Base-by-base conservation (phyloP, 1,284 basidiomycete species). In the Ganoderma sinense region DNA sequence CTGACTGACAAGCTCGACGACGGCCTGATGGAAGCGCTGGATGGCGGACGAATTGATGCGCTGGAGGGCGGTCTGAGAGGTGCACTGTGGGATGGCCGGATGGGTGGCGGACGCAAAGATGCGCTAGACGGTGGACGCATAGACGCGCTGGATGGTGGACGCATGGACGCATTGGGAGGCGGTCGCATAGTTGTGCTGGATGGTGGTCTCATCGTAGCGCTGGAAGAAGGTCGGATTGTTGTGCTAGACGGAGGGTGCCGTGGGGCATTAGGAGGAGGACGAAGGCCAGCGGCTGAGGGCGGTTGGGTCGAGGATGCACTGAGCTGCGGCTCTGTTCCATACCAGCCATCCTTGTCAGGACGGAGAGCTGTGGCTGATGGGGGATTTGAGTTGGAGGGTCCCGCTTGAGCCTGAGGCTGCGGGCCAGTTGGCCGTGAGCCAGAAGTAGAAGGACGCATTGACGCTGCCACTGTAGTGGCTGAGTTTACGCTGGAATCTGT, bases 91-190 rank as follows among this genome's bases (percentile, higher is more conserved):
- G 69, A 56, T 2, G 74, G 80, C 40, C 80, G 69, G 11, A 68
- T 76, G 11, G 73, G 70, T 6, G 74, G 69, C n/a, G 78, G 70
- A 0, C 75, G 69, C 14, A 69, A 55, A 13, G 74, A 66, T 0
- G 73, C 64, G 63, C 81, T 83, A 14, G 83, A 84, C 11, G 78
- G 75, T 4, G 84, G 82, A 0, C 75, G 69, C 14, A 69, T 58
- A 13, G 74, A 66, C 0, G 73, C 64, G 63, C 81, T 83, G 18
- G 83, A 84, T 13, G 78, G 75, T 4, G 84, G 82, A 8, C 84
- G 73, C 33, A 77, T 73, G 8, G 74, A 72, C 6, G 70, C 70
- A 66, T 82, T 82, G 31, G 85, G 85, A 26, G 76, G 71, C 45
- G 84, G 83, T 33, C 81, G 69, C 8, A 76, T 67, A 40, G 77